A percentile compares a stretch with the other conserved stretches of the same genome.
These are phyloP conservation scores for Penicillium simplicissimum DNA, from an alignment of 495 filamentous ascomycete species.

Conservation along the genomic window DNA sequence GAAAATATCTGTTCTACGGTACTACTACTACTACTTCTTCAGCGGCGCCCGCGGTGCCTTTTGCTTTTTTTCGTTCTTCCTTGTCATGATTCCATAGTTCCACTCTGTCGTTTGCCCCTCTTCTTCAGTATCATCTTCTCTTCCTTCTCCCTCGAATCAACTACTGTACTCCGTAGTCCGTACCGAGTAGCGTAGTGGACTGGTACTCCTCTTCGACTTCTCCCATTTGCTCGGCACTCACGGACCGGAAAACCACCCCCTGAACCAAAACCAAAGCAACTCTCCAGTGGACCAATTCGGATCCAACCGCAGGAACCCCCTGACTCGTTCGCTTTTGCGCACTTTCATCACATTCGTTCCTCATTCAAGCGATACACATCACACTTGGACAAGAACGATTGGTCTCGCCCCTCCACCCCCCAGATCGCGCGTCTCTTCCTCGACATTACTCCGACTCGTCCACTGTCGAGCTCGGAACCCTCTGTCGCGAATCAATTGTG, in stretches of 20 bases:
- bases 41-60: background rate
- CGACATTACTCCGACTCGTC: background rate
- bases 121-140: background rate
- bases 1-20: background rate
- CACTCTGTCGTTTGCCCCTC: background rate
- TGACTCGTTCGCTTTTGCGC: constrained; percentile 1
- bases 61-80: background rate
- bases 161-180: too few relatives aligned
- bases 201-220: too few relatives aligned
- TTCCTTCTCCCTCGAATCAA: background rate
- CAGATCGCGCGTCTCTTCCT: background rate
- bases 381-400: background rate
- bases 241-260: constrained; percentile 18
- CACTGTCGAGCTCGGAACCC: background rate
- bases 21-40: background rate
- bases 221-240: constrained; percentile 14
- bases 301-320: constrained; percentile 8
- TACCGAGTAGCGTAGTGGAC: too few relatives aligned
- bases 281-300: background rate
- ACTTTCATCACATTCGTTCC: background rate
- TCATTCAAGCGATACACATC: background rate
- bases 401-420: background rate
- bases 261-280: constrained; percentile 4
- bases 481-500: constrained; percentile 11
- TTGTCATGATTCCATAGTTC: background rate